Percentiles rank a stretch among this genome's conserved stretches.
Evolutionary conservation across 805 yeast genomes (phyloP).

Genomic region (Candida tallmaniae): DNA sequence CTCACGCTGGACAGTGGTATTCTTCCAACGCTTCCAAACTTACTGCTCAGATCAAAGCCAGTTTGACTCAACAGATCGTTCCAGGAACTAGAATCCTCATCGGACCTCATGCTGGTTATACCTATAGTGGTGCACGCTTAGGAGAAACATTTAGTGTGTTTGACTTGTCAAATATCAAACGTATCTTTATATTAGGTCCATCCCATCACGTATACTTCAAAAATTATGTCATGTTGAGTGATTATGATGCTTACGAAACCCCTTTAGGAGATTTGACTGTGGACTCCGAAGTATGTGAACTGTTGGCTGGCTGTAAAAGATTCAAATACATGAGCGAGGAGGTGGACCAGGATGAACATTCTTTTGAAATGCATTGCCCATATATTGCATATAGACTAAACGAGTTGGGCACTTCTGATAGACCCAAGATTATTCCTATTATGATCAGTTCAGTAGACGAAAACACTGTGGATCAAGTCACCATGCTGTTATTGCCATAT

Average conservation of each 20-base stretch:
- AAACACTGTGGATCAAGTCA: constrained; percentile 40
- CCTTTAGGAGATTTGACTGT: constrained; percentile 77
- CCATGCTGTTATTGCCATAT: constrained; percentile 47
- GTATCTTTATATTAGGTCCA: constrained; percentile 85
- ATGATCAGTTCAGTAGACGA: constrained; percentile 64
- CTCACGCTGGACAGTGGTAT: constrained; percentile 95
- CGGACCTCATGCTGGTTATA: constrained; percentile 81
- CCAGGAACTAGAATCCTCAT: constrained; percentile 37
- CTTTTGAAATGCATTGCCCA: constrained; percentile 93
- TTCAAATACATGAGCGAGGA: constrained; percentile 54
- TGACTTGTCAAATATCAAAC: constrained; percentile 52
- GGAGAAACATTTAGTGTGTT: constrained; percentile 73
- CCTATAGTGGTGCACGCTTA: constrained; percentile 73
- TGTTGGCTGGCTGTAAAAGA: constrained; percentile 22
- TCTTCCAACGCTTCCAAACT: constrained; percentile 41
- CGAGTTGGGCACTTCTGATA: constrained; percentile 18
- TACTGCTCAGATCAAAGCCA: constrained; percentile 39
- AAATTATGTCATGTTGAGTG: constrained; percentile 51
- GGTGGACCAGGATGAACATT: constrained; percentile 82
- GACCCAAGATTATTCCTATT: constrained; percentile 65
- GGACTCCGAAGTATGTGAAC: constrained; percentile 45
- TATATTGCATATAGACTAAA: constrained; percentile 50
- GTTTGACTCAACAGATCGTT: constrained; percentile 20
- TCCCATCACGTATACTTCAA: constrained; percentile 84
- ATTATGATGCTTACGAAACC: constrained; percentile 59